These are phyloP conservation scores for Thelonectria discophora DNA, from an alignment of 2,329 filamentous ascomycete species.

Conservation along the genomic window DNA sequence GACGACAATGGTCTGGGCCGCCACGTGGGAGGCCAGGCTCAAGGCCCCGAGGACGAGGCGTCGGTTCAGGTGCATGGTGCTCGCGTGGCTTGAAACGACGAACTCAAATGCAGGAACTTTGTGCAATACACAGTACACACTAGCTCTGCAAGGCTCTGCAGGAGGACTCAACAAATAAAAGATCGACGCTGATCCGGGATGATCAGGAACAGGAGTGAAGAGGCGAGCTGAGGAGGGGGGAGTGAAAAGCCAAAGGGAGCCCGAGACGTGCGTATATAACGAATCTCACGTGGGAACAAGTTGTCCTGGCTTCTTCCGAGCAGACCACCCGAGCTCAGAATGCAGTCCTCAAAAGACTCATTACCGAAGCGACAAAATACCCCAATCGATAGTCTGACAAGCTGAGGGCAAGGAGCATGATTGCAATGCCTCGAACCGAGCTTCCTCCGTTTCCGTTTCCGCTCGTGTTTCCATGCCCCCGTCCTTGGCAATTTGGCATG, in stretches of 20 bases:
- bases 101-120: too few species aligned
- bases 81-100: neutral
- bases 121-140: neutral
- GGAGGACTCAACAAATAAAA: neutral
- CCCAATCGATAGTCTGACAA: neutral
- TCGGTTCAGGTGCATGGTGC: slow-evolving; percentile 26
- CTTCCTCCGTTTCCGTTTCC: neutral
- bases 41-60: slow-evolving; percentile 20
- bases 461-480: too few species aligned
- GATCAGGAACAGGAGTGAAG: slow-evolving; percentile 6
- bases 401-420: neutral
- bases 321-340: too few species aligned
- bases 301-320: too few species aligned
- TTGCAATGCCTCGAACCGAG: neutral
- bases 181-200: slow-evolving; percentile 10
- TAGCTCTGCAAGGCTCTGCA: neutral
- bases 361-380: neutral
- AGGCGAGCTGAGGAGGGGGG: neutral
- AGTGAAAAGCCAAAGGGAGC: neutral
- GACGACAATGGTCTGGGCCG: slow-evolving; percentile 27
- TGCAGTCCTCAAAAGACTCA: neutral
- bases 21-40: slow-evolving; percentile 13
- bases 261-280: neutral
- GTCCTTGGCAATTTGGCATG: neutral
- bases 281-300: neutral